These are phyloP conservation scores for Debaryomyces udenii DNA, from an alignment of 1,139 yeast species.

Conservation along the genomic window DNA sequence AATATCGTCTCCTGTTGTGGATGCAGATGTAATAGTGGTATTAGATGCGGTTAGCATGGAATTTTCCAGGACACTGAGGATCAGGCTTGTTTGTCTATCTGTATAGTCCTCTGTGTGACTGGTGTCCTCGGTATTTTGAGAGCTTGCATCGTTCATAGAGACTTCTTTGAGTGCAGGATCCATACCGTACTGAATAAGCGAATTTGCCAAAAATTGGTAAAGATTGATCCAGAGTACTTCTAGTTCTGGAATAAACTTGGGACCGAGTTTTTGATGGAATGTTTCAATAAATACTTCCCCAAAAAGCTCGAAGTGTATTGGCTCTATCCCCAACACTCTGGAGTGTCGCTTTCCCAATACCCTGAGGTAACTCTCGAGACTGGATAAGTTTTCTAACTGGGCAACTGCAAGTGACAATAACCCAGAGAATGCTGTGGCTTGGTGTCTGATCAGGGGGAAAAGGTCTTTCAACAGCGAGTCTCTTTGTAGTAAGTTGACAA, in stretches of 20 bases:
- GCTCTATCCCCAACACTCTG: slow-evolving; percentile 73
- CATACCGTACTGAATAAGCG: slow-evolving; percentile 63
- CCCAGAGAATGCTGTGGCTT: slow-evolving; percentile 80
- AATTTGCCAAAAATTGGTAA: slow-evolving; percentile 64
- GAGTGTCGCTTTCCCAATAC: slow-evolving; percentile 76
- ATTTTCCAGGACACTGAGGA: too few relatives aligned
- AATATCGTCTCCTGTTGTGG: not conserved
- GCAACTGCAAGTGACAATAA: slow-evolving; percentile 66
- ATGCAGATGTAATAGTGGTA: not conserved
- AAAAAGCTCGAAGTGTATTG: slow-evolving; percentile 73
- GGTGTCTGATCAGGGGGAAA: slow-evolving; percentile 69
- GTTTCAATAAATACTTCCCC: slow-evolving; percentile 79
- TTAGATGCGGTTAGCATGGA: not conserved
- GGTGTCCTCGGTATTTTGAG: too few relatives aligned
- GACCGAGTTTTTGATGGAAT: slow-evolving; percentile 65
- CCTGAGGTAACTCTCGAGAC: slow-evolving; percentile 60
- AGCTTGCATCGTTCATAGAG: too few relatives aligned
- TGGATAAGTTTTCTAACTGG: slow-evolving; percentile 41
- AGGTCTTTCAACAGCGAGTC: slow-evolving; percentile 55
- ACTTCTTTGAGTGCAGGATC: slow-evolving; percentile 44
- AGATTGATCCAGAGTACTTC: slow-evolving; percentile 76
- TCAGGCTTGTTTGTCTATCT: too few relatives aligned
- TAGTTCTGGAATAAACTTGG: slow-evolving; percentile 48
- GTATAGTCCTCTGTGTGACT: too few relatives aligned
- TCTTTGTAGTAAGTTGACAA: slow-evolving; percentile 58